Evolutionary conservation across 768 basidiomycete genomes (phyloP).

Genomic region (Lentinus tigrinus): DNA sequence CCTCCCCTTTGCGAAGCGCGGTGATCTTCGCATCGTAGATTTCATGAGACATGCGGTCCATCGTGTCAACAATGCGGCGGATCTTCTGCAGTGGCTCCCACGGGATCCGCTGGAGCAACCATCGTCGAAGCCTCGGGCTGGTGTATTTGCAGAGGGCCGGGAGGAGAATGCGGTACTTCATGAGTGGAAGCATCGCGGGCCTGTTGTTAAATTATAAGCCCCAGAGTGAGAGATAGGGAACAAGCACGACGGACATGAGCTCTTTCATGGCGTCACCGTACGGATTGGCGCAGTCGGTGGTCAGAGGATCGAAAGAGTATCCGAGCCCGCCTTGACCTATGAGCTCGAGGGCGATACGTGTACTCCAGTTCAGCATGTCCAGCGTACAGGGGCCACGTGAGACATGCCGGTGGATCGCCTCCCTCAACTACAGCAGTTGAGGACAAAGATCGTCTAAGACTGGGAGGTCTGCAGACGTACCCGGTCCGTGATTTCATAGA

Average conservation of each 20-base stretch:
- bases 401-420: constrained; percentile 10
- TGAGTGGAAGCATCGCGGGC: constrained; percentile 25
- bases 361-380: constrained; percentile 21
- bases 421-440: constrained; percentile 14
- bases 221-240: background rate
- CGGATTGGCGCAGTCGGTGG: constrained; percentile 8
- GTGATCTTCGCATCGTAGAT: constrained; percentile 40
- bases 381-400: constrained; percentile 1
- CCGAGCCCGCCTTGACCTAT: constrained; percentile 24
- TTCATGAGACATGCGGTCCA: constrained; percentile 39
- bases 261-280: constrained; percentile 19
- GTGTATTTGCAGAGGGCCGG: constrained; percentile 43
- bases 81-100: constrained; percentile 38
- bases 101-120: constrained; percentile 41
- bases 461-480: background rate
- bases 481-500: constrained; percentile 3
- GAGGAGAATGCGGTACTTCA: constrained; percentile 43
- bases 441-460: background rate
- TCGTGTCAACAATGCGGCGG: constrained; percentile 44
- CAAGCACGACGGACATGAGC: constrained; percentile 9
- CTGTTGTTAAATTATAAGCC: constrained; percentile 14
- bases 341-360: constrained; percentile 13
- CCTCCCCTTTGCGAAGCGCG: constrained; percentile 25
- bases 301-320: constrained; percentile 20
- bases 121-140: constrained; percentile 39